phyloP scores from a whole-genome alignment of 1,284 basidiomycete genomes.

The Microbotryum lychnidis-dioicae region DNA sequence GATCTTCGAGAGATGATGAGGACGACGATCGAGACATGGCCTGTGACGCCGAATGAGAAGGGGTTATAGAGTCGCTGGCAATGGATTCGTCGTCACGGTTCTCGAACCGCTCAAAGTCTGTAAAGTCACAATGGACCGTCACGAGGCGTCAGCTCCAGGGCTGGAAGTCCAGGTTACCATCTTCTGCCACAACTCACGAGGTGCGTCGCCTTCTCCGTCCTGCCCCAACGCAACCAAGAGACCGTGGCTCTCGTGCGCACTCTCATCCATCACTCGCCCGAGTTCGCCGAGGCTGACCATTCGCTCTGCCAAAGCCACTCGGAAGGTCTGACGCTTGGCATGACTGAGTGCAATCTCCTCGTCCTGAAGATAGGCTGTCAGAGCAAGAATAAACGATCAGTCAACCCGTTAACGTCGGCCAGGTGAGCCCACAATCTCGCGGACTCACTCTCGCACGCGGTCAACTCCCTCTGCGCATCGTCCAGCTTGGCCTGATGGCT shows the following conservation, averaged over 20 bases:
- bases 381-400: not conserved
- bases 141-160: not conserved
- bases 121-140: not conserved
- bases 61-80: slow-evolving; percentile 39
- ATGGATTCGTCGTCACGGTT: slow-evolving; percentile 16
- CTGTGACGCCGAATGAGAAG: slow-evolving; percentile 41
- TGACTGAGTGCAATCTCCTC: slow-evolving; percentile 40
- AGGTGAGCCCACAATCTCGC: slow-evolving; percentile 3
- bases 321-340: slow-evolving; percentile 43
- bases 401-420: not conserved
- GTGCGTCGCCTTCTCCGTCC: slow-evolving; percentile 32
- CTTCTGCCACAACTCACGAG: slow-evolving; percentile 24
- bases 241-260: slow-evolving; percentile 39
- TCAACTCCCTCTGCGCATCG: slow-evolving; percentile 41
- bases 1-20: slow-evolving; percentile 21
- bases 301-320: slow-evolving; percentile 42
- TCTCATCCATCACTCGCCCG: slow-evolving; percentile 40
- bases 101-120: slow-evolving; percentile 13
- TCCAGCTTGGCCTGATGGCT: slow-evolving; percentile 38
- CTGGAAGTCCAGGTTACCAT: too few relatives aligned
- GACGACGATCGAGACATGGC: slow-evolving; percentile 33
- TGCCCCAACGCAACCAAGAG: slow-evolving; percentile 37
- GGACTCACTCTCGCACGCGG: slow-evolving; percentile 41
- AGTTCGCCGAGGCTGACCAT: slow-evolving; percentile 43
- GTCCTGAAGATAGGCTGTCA: slow-evolving; percentile 31